Evolutionary conservation across 2,329 filamentous ascomycete species (phyloP).

Genomic region (Aspergillus aculeatus): DNA sequence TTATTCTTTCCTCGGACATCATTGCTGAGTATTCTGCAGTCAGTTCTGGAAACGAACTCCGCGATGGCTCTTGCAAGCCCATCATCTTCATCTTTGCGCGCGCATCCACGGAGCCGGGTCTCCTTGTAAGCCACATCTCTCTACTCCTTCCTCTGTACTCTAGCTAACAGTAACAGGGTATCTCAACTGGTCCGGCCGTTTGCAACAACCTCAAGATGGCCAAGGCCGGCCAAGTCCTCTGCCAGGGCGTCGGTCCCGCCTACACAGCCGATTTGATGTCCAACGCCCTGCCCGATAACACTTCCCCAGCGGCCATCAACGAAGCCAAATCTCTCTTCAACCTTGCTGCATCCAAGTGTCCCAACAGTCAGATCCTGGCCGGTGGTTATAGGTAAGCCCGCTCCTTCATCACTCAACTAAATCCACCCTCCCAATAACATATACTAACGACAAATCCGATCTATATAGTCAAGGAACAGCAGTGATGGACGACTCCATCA

Average conservation of each 20-base stretch:
- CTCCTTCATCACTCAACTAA: not conserved
- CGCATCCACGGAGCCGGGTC: conserved; percentile 51
- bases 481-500: conserved; percentile 43
- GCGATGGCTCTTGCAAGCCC: conserved; percentile 39
- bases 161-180: conserved; percentile 22
- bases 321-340: conserved; percentile 46
- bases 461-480: conserved; percentile 42
- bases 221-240: conserved; percentile 26
- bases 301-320: conserved; percentile 35
- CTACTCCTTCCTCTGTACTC: not conserved
- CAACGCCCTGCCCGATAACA: conserved; percentile 42
- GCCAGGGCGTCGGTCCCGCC: conserved; percentile 47
- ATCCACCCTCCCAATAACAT: too few relatives aligned
- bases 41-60: conserved; percentile 39
- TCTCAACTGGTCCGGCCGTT: conserved; percentile 32
- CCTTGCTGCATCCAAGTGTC: conserved; percentile 46
- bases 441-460: not conserved
- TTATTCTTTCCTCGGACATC: too few relatives aligned
- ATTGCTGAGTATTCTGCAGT: conserved; percentile 8
- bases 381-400: conserved; percentile 43
- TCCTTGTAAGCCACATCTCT: conserved; percentile 38
- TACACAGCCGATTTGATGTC: conserved; percentile 40
- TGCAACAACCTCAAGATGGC: conserved; percentile 25
- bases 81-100: conserved; percentile 52
- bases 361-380: conserved; percentile 45